phyloP scores from a whole-genome alignment of 2,329 filamentous ascomycete genomes.

The Cryphonectria parasitica region DNA sequence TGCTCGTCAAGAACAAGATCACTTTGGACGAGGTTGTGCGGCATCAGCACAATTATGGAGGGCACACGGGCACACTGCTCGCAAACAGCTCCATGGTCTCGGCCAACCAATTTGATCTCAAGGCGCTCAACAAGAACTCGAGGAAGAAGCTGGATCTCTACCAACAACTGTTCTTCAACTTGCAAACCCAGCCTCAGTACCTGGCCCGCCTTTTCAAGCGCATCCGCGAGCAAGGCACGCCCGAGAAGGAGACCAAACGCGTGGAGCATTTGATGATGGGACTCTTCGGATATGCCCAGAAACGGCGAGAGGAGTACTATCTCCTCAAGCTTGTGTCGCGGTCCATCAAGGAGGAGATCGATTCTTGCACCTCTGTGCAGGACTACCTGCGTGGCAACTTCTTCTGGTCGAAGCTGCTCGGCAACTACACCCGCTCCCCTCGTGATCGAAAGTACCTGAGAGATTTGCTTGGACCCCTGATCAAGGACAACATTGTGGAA shows the following conservation, averaged over 20 bases:
- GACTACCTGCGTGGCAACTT: constrained; percentile 89
- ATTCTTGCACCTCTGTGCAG: constrained; percentile 71
- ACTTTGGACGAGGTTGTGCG: constrained; percentile 96
- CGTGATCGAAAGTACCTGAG: constrained; percentile 90
- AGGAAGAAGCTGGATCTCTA: constrained; percentile 95
- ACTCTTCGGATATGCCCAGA: constrained; percentile 95
- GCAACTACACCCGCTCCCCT: constrained; percentile 87
- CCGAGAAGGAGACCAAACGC: constrained; percentile 90
- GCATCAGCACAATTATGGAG: constrained; percentile 95
- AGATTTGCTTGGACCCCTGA: constrained; percentile 80
- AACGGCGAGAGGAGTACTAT: constrained; percentile 95
- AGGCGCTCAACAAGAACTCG: constrained; percentile 96
- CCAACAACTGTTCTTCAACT: constrained; percentile 94
- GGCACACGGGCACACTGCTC: constrained; percentile 81
- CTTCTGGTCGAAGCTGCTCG: constrained; percentile 88
- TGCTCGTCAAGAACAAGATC: constrained; percentile 99
- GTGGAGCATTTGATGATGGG: constrained; percentile 96
- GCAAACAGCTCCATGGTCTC: constrained; percentile 88
- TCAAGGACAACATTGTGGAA: constrained; percentile 91
- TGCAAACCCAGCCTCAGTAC: constrained; percentile 96
- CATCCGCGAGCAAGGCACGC: constrained; percentile 78
- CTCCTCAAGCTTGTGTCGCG: constrained; percentile 84
- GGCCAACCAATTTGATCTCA: constrained; percentile 91
- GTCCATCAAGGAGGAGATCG: constrained; percentile 84
- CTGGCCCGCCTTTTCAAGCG: constrained; percentile 85